These are phyloP conservation scores for Cardamine occulta DNA, from an alignment of 345 rosid genomes.

Conservation along the genomic window DNA sequence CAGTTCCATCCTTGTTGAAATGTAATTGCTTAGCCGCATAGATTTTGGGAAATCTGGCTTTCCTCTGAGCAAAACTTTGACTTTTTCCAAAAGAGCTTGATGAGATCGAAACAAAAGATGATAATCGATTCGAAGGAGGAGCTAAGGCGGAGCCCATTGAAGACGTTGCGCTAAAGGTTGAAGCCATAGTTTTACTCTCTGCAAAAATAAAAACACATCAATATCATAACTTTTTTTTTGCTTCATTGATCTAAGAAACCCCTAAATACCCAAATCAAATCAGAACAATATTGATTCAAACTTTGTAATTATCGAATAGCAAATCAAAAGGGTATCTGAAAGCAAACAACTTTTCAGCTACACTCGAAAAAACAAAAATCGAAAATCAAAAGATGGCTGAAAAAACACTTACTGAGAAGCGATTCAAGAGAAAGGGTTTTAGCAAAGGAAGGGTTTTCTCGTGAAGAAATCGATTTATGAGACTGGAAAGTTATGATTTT, in stretches of 20 bases:
- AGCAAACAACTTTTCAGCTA: conserved; percentile 23
- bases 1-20: conserved; percentile 88
- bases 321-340: conserved; percentile 12
- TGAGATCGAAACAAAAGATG: conserved; percentile 73
- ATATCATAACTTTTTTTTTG: neutral
- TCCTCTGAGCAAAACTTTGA: conserved; percentile 54
- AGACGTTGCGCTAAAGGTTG: conserved; percentile 66
- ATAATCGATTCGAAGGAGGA: conserved; percentile 64
- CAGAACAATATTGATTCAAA: neutral
- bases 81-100: conserved; percentile 53
- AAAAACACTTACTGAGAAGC: conserved; percentile 18
- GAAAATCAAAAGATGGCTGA: neutral
- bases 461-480: conserved; percentile 21
- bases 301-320: conserved; percentile 37
- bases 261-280: neutral
- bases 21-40: conserved; percentile 85
- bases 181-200: conserved; percentile 56
- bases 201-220: conserved; percentile 1
- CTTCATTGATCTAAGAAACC: neutral
- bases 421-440: conserved; percentile 28
- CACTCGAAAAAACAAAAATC: neutral
- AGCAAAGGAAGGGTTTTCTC: conserved; percentile 25
- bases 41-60: conserved; percentile 58
- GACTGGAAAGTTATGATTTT: conserved; percentile 7
- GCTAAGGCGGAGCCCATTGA: conserved; percentile 59